A percentile compares a stretch with the other conserved stretches of the same genome.
Evolutionary conservation across 176 grass and related monocot species (phyloP).

Genomic region (Microstegium vimineum): DNA sequence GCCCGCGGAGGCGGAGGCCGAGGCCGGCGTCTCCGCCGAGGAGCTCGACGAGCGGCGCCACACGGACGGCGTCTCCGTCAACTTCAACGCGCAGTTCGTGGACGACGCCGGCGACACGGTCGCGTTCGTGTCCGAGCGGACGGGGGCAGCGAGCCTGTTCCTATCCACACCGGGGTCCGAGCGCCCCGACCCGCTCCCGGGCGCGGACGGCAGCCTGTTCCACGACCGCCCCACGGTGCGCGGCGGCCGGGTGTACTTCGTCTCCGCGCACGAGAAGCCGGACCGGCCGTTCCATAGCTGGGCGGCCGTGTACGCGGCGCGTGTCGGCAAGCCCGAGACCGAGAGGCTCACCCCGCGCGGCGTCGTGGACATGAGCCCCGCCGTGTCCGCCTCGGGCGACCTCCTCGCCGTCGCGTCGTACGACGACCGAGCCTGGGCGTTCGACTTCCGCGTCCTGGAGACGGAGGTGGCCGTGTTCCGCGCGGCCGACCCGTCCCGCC

Average conservation of each 20-base stretch:
- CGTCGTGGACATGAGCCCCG: constrained; percentile 84
- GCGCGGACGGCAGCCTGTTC: constrained; percentile 52
- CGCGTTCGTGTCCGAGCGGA: constrained; percentile 76
- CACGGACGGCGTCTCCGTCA: constrained; percentile 77
- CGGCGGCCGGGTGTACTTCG: constrained; percentile 47
- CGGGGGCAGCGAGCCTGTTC: constrained; percentile 55
- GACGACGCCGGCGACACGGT: constrained; percentile 56
- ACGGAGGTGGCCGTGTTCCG: constrained; percentile 77
- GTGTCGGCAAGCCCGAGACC: not conserved
- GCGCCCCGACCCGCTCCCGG: constrained; percentile 40
- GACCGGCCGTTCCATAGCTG: constrained; percentile 58
- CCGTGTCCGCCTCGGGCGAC: constrained; percentile 51
- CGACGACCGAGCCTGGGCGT: constrained; percentile 57
- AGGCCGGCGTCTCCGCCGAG: not conserved
- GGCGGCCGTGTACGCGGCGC: constrained; percentile 66
- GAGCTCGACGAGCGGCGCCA: constrained; percentile 51
- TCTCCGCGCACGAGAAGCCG: constrained; percentile 68
- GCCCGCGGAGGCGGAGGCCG: not conserved
- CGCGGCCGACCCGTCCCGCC: constrained; percentile 33
- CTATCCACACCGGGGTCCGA: not conserved
- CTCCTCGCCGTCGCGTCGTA: constrained; percentile 80
- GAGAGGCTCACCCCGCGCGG: constrained; percentile 39
- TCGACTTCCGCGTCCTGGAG: constrained; percentile 71
- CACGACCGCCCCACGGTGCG: constrained; percentile 75
- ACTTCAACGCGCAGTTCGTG: constrained; percentile 81